Evolutionary conservation across 495 filamentous ascomycete genomes (phyloP).

Genomic region (Hypomontagnella submonticulosa): DNA sequence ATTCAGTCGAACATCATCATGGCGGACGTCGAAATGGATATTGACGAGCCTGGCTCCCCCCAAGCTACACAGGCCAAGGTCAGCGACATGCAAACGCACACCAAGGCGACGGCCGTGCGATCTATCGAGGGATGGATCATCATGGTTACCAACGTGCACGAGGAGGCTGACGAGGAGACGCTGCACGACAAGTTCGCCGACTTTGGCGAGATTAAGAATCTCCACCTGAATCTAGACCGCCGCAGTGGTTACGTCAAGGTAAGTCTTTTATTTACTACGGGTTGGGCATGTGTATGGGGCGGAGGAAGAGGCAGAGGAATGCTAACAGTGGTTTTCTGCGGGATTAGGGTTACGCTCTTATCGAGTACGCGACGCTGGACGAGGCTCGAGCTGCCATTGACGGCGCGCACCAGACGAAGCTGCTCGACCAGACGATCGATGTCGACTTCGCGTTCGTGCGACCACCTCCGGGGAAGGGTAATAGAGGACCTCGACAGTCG

Average conservation of each 20-base stretch:
- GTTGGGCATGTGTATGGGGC: too few species aligned
- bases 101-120: conserved; percentile 89
- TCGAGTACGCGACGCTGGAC: conserved; percentile 89
- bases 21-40: conserved; percentile 81
- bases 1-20: conserved; percentile 56
- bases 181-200: conserved; percentile 94
- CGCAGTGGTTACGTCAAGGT: conserved; percentile 99
- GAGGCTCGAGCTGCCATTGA: conserved; percentile 90
- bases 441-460: conserved; percentile 98
- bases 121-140: conserved; percentile 99
- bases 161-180: conserved; percentile 97
- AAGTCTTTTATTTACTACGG: conserved; percentile 30
- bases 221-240: conserved; percentile 93
- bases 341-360: conserved; percentile 86
- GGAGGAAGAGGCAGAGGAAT: background rate
- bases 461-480: conserved; percentile 78
- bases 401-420: conserved; percentile 79
- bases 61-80: conserved; percentile 60
- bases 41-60: conserved; percentile 67
- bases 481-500: conserved; percentile 62
- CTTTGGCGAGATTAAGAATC: conserved; percentile 96
- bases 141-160: conserved; percentile 95
- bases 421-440: conserved; percentile 90
- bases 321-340: background rate
- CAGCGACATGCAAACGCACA: conserved; percentile 75